Conservation (phyloP, 2,329 filamentous ascomycete species). For the Calycina herbarum region DNA sequence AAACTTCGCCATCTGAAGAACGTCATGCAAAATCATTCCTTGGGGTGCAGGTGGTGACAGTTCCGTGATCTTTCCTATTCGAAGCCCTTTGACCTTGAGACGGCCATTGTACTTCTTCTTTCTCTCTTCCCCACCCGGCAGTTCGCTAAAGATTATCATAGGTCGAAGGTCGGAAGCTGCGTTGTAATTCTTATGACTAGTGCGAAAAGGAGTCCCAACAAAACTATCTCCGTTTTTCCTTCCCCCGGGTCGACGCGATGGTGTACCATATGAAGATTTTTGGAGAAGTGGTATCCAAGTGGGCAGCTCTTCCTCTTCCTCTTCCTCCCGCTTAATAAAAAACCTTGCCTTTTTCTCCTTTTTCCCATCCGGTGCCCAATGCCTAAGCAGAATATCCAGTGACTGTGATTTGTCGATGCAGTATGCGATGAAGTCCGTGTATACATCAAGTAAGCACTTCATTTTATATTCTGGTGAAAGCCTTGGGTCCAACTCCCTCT, state of each 20-base stretch:
- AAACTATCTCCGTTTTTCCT: background rate
- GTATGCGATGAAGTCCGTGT: conserved; percentile 2
- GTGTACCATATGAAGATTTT: conserved; percentile 1
- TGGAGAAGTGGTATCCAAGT: background rate
- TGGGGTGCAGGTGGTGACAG: background rate
- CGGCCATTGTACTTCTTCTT: background rate
- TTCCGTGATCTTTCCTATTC: background rate
- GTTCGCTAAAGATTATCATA: background rate
- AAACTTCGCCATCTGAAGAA: background rate
- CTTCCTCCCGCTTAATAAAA: background rate
- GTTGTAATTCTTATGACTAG: background rate
- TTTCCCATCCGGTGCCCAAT: background rate
- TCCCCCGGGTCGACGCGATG: background rate
- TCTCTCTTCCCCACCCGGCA: background rate
- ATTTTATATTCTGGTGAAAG: background rate
- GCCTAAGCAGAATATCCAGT: background rate
- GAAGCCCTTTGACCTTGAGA: background rate
- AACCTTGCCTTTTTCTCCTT: background rate
- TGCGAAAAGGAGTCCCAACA: background rate
- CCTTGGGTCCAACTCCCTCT: background rate
- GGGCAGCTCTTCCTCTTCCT: conserved; percentile 1
- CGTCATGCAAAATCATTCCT: background rate
- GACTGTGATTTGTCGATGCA: background rate
- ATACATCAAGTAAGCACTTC: conserved; percentile 4
- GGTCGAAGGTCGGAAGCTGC: background rate